Evolutionary conservation across 1,284 basidiomycete species (phyloP).

Genomic region (Pyrrhoderma noxium): DNA sequence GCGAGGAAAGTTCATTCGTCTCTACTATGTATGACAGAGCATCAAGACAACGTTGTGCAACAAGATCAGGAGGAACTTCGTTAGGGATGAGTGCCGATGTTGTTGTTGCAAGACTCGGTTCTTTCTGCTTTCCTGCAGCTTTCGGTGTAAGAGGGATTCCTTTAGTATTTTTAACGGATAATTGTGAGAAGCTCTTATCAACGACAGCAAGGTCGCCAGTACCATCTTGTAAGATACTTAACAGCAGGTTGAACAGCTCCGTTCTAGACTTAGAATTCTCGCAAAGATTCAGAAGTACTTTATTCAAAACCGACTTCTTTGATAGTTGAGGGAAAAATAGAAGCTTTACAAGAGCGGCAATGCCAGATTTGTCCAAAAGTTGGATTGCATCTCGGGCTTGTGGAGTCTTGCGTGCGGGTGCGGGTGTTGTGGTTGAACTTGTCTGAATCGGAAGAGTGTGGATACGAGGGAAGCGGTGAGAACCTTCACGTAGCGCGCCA

Average conservation of each 20-base stretch:
- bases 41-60: constrained; percentile 90
- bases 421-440: constrained; percentile 25
- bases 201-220: constrained; percentile 88
- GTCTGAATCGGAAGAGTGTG: constrained; percentile 22
- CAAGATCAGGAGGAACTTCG: constrained; percentile 83
- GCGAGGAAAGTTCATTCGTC: constrained; percentile 73
- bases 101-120: constrained; percentile 41
- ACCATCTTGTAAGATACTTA: constrained; percentile 92
- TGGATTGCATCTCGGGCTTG: constrained; percentile 83
- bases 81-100: constrained; percentile 60
- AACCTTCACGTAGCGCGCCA: constrained; percentile 52
- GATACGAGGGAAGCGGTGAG: constrained; percentile 26
- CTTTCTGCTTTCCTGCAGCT: constrained; percentile 62
- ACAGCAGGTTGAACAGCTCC: constrained; percentile 88
- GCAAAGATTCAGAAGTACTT: constrained; percentile 90
- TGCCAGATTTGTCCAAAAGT: constrained; percentile 85
- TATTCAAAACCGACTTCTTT: constrained; percentile 80
- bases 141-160: constrained; percentile 49
- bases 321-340: constrained; percentile 95
- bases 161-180: constrained; percentile 73
- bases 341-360: constrained; percentile 86
- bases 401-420: constrained; percentile 43
- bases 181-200: constrained; percentile 90
- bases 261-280: constrained; percentile 90
- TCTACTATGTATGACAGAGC: constrained; percentile 81